Percentiles rank a stretch among this genome's conserved stretches.
These are phyloP conservation scores for Pichia sp. DNA, from an alignment of 1,139 yeast species.

Conservation along the genomic window DNA sequence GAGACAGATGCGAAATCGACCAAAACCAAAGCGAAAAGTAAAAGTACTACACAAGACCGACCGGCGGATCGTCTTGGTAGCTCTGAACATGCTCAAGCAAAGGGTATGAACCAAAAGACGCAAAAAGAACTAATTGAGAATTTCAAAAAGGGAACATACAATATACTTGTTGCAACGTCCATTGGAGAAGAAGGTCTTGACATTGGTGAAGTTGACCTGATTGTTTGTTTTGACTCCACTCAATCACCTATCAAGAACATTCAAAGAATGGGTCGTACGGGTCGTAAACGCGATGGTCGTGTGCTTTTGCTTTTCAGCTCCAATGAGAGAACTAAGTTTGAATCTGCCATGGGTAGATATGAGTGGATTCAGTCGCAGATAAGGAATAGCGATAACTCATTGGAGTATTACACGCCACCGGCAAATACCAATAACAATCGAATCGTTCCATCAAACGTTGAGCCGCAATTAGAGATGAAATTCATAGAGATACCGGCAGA, in stretches of 20 bases:
- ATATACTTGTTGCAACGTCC: slow-evolving; percentile 88
- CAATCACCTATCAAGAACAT: slow-evolving; percentile 89
- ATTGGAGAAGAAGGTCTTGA: slow-evolving; percentile 99
- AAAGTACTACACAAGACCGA: too few relatives aligned
- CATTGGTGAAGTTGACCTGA: slow-evolving; percentile 94
- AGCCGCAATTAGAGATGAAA: slow-evolving; percentile 51
- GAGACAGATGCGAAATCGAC: too few relatives aligned
- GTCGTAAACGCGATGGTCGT: slow-evolving; percentile 85
- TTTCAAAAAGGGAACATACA: slow-evolving; percentile 65
- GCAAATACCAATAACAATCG: slow-evolving; percentile 26
- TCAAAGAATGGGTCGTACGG: slow-evolving; percentile 98
- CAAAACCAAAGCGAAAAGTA: too few relatives aligned
- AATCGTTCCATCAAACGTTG: slow-evolving; percentile 51
- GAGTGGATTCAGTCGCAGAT: slow-evolving; percentile 60
- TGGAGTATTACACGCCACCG: slow-evolving; percentile 37
- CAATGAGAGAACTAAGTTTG: slow-evolving; percentile 72
- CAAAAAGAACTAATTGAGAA: slow-evolving; percentile 67
- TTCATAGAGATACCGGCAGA: slow-evolving; percentile 65
- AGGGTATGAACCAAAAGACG: slow-evolving; percentile 64
- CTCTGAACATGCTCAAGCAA: slow-evolving; percentile 46
- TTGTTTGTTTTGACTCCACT: slow-evolving; percentile 88
- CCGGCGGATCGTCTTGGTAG: too few relatives aligned
- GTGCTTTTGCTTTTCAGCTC: slow-evolving; percentile 73
- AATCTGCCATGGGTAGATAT: slow-evolving; percentile 81
- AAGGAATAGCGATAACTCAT: slow-evolving; percentile 25